Evolutionary conservation across 768 basidiomycete genomes (phyloP).

Genomic region (Auricularia auricula-judae): DNA sequence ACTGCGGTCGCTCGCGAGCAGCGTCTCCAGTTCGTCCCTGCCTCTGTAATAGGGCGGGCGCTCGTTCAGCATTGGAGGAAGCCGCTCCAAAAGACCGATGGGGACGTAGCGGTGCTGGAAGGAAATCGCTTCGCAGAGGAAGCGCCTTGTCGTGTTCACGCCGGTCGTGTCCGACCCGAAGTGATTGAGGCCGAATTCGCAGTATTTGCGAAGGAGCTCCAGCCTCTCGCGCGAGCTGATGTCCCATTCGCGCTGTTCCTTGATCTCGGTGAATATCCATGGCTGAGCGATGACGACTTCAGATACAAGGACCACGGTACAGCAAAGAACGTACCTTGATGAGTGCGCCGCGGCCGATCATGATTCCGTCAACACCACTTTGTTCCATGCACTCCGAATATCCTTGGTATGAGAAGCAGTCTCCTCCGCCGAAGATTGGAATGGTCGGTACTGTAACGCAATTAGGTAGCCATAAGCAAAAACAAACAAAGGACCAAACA

Average conservation of each 20-base stretch:
- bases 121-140: conserved; percentile 88
- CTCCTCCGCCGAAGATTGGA: conserved; percentile 96
- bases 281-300: conserved; percentile 23
- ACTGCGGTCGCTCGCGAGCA: conserved; percentile 60
- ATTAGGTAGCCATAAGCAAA: neutral
- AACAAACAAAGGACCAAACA: conserved; percentile 30
- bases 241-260: conserved; percentile 89
- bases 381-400: conserved; percentile 68
- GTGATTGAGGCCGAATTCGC: conserved; percentile 77
- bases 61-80: conserved; percentile 81
- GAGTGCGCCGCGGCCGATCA: conserved; percentile 89
- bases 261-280: conserved; percentile 92
- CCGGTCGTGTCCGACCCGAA: conserved; percentile 84
- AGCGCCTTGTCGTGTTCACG: conserved; percentile 82
- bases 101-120: conserved; percentile 97
- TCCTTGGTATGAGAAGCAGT: conserved; percentile 79
- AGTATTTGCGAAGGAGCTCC: conserved; percentile 70
- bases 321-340: conserved; percentile 53
- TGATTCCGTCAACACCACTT: conserved; percentile 88
- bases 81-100: conserved; percentile 75
- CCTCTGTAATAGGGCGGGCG: conserved; percentile 82
- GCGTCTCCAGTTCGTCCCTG: conserved; percentile 79
- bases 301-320: neutral
- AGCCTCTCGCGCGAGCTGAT: conserved; percentile 78
- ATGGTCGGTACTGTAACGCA: conserved; percentile 54